phyloP scores from a whole-genome alignment of 169 alveolate species.

The Plasmodium coatneyi region DNA sequence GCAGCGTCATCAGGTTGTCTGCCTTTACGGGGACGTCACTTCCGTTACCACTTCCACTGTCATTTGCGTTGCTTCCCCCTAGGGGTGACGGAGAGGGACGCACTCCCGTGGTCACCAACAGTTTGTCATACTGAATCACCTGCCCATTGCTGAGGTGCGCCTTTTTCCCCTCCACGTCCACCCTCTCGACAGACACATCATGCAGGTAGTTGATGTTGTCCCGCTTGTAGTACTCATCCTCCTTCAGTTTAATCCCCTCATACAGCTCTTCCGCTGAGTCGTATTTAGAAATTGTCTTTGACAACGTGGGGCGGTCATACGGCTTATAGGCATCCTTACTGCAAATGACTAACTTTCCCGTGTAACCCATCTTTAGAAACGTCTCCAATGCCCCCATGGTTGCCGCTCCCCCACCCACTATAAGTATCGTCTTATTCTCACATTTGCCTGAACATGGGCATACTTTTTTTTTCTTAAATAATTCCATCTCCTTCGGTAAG shows the following conservation, averaged over 20 bases:
- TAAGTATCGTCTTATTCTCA: constrained; percentile 82
- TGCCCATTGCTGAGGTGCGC: constrained; percentile 80
- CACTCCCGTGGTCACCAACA: constrained; percentile 83
- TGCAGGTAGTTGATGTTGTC: constrained; percentile 76
- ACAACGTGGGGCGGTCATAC: constrained; percentile 83
- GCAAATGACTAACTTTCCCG: constrained; percentile 76
- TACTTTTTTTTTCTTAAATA: constrained; percentile 55
- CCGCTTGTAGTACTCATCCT: constrained; percentile 76
- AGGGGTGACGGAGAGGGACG: constrained; percentile 72
- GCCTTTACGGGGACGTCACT: neutral
- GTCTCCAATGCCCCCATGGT: constrained; percentile 89
- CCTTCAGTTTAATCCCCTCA: constrained; percentile 77
- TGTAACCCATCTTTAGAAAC: constrained; percentile 85
- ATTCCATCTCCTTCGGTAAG: constrained; percentile 78
- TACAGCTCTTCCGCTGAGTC: constrained; percentile 69
- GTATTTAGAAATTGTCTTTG: constrained; percentile 77
- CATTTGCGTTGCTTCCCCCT: neutral
- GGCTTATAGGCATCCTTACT: constrained; percentile 79
- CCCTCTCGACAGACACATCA: constrained; percentile 74
- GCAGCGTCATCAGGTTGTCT: constrained; percentile 78
- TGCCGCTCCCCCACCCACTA: constrained; percentile 93
- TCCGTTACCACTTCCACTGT: neutral
- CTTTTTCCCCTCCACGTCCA: constrained; percentile 75
- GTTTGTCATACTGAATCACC: constrained; percentile 80
- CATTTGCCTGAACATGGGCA: constrained; percentile 67